phyloP scores from a whole-genome alignment of 2,329 filamentous ascomycete species.

The Sclerotinia minor region DNA sequence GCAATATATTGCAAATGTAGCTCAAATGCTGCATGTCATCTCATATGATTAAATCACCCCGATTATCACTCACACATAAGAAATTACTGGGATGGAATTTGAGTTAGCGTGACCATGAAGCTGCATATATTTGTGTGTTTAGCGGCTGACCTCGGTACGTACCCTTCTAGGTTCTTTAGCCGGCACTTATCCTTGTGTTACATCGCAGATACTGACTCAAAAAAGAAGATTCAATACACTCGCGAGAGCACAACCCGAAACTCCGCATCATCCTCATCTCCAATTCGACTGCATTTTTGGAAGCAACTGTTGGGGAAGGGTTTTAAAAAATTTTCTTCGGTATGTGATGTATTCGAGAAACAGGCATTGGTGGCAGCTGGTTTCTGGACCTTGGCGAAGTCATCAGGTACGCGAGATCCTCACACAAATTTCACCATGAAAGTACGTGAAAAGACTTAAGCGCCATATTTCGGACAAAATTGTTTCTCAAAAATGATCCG shows the following conservation, averaged over 20 bases:
- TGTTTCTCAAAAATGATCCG: slow-evolving; percentile 23
- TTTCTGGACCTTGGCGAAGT: neutral
- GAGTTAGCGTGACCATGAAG: neutral
- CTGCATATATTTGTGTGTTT: neutral
- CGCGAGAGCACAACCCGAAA: neutral
- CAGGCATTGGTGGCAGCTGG: neutral
- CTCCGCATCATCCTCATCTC: neutral
- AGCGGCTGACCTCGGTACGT: neutral
- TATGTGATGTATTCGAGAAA: neutral
- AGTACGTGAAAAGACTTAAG: slow-evolving; percentile 4
- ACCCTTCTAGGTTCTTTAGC: neutral
- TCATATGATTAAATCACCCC: slow-evolving; percentile 17
- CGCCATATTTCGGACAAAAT: neutral
- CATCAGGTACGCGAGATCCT: slow-evolving; percentile 1
- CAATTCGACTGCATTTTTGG: neutral
- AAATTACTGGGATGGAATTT: neutral
- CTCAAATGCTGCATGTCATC: neutral
- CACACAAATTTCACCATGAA: neutral
- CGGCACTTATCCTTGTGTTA: neutral
- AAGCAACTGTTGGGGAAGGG: neutral
- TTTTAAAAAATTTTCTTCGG: neutral
- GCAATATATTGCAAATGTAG: neutral
- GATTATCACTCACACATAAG: neutral
- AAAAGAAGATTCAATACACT: neutral
- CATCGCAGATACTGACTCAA: neutral